phyloP scores from a whole-genome alignment of 495 filamentous ascomycete species.

The Haplographium delicatum region DNA sequence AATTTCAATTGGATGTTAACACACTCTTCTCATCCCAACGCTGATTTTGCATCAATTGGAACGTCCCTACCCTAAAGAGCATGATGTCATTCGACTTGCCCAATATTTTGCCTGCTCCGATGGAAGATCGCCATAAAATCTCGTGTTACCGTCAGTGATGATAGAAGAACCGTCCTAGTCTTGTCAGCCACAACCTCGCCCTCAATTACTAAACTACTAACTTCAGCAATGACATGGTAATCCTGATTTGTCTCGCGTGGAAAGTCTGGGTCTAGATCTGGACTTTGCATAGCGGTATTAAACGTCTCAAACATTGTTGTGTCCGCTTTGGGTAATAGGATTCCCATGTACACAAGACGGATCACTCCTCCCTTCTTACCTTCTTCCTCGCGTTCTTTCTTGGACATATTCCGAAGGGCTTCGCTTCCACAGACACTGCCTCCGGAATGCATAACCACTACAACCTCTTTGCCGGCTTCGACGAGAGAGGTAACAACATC shows the following conservation, averaged over 20 bases:
- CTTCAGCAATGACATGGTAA: slow-evolving; percentile 2
- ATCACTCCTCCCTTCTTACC: slow-evolving; percentile 6
- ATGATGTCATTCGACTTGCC: neutral
- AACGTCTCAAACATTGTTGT: slow-evolving; percentile 2
- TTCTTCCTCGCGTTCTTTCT: neutral
- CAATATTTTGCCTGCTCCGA: slow-evolving; percentile 2
- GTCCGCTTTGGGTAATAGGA: neutral
- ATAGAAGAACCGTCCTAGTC: slow-evolving; percentile 1
- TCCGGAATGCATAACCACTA: slow-evolving; percentile 5
- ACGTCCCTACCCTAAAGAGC: slow-evolving; percentile 5
- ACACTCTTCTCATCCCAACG: too few species aligned
- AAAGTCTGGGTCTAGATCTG: slow-evolving; percentile 7
- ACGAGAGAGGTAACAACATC: neutral
- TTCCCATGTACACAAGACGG: neutral
- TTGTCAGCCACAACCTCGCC: too few species aligned
- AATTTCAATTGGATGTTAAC: neutral
- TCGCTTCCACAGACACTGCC: slow-evolving; percentile 1
- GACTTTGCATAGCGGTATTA: neutral
- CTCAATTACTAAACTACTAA: too few species aligned
- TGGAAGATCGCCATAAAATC: slow-evolving; percentile 6
- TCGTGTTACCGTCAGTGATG: slow-evolving; percentile 1
- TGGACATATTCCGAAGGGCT: neutral
- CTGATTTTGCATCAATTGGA: too few species aligned
- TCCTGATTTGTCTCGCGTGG: neutral
- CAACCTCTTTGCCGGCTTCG: slow-evolving; percentile 2